Evolutionary conservation across 345 rosid genomes (phyloP).

Genomic region (Eutrema yunnanense): DNA sequence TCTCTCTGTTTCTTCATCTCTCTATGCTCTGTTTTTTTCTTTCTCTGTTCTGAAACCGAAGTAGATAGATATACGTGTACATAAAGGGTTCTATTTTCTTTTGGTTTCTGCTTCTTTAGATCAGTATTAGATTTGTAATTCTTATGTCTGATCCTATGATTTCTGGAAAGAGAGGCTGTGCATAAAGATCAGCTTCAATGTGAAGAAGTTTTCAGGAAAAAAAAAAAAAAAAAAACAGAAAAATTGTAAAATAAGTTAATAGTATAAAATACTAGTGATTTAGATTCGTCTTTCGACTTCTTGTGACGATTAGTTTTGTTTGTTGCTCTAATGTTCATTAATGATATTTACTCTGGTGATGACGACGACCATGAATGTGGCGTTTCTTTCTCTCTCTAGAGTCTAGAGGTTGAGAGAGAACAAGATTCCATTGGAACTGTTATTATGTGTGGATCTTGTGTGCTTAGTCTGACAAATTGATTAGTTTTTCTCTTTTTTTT

Average conservation of each 20-base stretch:
- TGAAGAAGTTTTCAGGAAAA: background rate
- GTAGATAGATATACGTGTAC: conserved; percentile 40
- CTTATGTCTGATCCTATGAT: conserved; percentile 2
- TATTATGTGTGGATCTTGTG: conserved; percentile 47
- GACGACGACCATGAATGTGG: conserved; percentile 19
- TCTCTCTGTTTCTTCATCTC: background rate
- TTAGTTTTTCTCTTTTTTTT: background rate
- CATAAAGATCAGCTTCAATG: background rate
- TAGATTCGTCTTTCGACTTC: conserved; percentile 21
- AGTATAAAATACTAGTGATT: background rate
- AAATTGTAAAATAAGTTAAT: background rate
- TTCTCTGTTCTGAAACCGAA: conserved; percentile 6
- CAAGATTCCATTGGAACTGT: conserved; percentile 50
- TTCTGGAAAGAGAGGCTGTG: conserved; percentile 7
- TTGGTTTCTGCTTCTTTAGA: conserved; percentile 6
- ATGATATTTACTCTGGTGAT: background rate
- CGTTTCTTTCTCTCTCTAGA: background rate
- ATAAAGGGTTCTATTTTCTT: conserved; percentile 30
- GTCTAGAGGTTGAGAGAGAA: conserved; percentile 12
- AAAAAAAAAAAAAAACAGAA: background rate
- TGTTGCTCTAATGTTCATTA: background rate
- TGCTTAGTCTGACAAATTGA: conserved; percentile 33
- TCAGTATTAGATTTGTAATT: conserved; percentile 3
- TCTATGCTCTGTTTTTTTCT: background rate
- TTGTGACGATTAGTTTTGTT: conserved; percentile 10